A percentile compares a stretch with the other conserved stretches of the same genome.
These are phyloP conservation scores for Rhizopus stolonifer DNA, from an alignment of 371 early-diverging fungal genomes.

Conservation along the genomic window DNA sequence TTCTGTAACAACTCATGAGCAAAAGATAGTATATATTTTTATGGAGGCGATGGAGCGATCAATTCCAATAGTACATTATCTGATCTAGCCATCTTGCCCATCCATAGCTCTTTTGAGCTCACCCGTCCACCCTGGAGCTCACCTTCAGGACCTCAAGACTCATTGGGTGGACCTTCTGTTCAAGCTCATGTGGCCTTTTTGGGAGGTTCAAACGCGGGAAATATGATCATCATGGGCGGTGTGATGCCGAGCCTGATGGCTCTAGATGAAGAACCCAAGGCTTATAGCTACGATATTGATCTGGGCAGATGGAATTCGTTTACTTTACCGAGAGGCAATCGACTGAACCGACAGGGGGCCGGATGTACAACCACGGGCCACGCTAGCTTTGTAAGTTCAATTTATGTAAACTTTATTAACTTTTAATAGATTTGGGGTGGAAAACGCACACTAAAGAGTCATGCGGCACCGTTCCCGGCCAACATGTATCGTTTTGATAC, in stretches of 20 bases:
- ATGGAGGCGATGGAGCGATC: constrained; percentile 42
- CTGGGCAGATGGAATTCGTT: constrained; percentile 40
- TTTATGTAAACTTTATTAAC: not conserved
- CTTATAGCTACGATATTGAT: constrained; percentile 36
- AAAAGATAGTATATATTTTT: constrained; percentile 37
- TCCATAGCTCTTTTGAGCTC: constrained; percentile 25
- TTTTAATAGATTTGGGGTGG: constrained; percentile 43
- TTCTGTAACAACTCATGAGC: not conserved
- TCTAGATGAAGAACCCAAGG: constrained; percentile 26
- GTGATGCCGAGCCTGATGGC: constrained; percentile 23
- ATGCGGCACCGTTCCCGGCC: constrained; percentile 6
- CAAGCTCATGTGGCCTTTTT: constrained; percentile 40
- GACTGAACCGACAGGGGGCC: constrained; percentile 38
- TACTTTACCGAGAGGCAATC: constrained; percentile 31
- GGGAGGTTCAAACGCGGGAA: constrained; percentile 25
- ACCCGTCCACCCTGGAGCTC: constrained; percentile 44
- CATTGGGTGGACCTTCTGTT: constrained; percentile 40
- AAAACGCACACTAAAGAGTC: constrained; percentile 21
- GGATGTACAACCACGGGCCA: constrained; percentile 26
- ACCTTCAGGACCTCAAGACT: constrained; percentile 37
- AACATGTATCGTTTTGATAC: constrained; percentile 37
- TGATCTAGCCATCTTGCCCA: constrained; percentile 39
- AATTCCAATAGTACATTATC: constrained; percentile 32
- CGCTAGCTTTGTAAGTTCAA: constrained; percentile 34
- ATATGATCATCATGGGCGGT: constrained; percentile 44